Evolutionary conservation across 2,329 filamentous ascomycete genomes (phyloP).

Genomic region (Colletotrichum neosansevieriae): DNA sequence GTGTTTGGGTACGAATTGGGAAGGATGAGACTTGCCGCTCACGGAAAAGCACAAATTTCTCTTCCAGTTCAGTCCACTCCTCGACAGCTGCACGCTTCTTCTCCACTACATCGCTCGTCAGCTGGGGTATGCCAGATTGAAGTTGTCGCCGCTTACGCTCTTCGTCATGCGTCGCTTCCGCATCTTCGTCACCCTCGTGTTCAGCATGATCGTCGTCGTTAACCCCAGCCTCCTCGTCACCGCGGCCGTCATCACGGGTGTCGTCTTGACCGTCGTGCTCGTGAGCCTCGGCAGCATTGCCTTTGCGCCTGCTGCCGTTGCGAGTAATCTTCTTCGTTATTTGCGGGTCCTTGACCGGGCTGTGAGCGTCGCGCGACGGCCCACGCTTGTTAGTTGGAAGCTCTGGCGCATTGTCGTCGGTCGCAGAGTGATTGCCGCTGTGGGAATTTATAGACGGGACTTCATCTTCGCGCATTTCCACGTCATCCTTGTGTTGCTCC

Average conservation of each 20-base stretch:
- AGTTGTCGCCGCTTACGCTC: constrained; percentile 62
- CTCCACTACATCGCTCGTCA: constrained; percentile 66
- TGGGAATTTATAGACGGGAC: constrained; percentile 51
- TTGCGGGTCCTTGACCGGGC: constrained; percentile 43
- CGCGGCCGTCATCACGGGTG: constrained; percentile 48
- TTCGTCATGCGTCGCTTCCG: constrained; percentile 73
- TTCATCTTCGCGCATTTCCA: constrained; percentile 49
- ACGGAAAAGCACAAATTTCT: constrained; percentile 87
- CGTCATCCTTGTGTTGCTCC: constrained; percentile 48
- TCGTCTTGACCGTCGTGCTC: constrained; percentile 44
- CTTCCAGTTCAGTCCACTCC: constrained; percentile 83
- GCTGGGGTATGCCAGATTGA: neutral
- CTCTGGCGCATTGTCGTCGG: constrained; percentile 60
- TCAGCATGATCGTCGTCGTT: constrained; percentile 68
- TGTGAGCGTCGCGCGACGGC: constrained; percentile 43
- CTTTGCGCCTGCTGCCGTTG: constrained; percentile 55
- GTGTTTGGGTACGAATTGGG: neutral
- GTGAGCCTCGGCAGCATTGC: constrained; percentile 42
- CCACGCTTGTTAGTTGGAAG: constrained; percentile 56
- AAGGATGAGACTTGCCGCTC: constrained; percentile 69
- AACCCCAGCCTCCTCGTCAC: constrained; percentile 58
- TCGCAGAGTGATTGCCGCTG: constrained; percentile 55
- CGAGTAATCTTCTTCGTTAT: constrained; percentile 57
- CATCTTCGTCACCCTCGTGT: constrained; percentile 69
- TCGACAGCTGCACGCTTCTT: constrained; percentile 85